phyloP scores from a whole-genome alignment of 2,329 filamentous ascomycete species.

The Fusarium armeniacum region DNA sequence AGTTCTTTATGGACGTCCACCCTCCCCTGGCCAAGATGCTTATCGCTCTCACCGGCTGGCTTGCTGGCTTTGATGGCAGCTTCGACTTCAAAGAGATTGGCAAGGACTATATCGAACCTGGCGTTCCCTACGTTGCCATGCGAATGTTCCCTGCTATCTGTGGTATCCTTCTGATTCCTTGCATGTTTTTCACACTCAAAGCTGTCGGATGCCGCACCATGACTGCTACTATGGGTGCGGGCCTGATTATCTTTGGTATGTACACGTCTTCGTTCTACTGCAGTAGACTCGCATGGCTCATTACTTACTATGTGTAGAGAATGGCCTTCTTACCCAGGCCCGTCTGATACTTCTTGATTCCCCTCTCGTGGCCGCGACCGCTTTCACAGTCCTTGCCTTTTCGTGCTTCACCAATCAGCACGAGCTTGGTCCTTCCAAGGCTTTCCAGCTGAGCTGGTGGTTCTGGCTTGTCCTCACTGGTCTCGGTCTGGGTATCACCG shows the following conservation, averaged over 20 bases:
- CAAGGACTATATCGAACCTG: conserved; percentile 96
- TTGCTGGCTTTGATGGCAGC: conserved; percentile 93
- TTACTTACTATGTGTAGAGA: conserved; percentile 72
- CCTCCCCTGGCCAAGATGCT: conserved; percentile 96
- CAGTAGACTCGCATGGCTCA: not conserved
- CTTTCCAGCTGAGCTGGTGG: conserved; percentile 95
- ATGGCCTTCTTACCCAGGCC: conserved; percentile 94
- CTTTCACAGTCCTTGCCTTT: conserved; percentile 90
- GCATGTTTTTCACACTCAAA: conserved; percentile 95
- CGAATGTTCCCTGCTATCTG: conserved; percentile 91
- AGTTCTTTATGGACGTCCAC: conserved; percentile 99
- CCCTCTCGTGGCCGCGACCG: conserved; percentile 92
- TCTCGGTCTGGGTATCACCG: conserved; percentile 87
- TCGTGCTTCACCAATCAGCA: conserved; percentile 97
- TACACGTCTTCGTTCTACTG: conserved; percentile 46
- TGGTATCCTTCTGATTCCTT: conserved; percentile 88
- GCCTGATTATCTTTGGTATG: conserved; percentile 90
- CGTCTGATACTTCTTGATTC: conserved; percentile 96
- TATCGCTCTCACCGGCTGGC: conserved; percentile 93
- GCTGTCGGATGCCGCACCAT: conserved; percentile 88
- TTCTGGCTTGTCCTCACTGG: conserved; percentile 94
- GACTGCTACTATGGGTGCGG: conserved; percentile 85
- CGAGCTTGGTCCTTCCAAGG: conserved; percentile 88
- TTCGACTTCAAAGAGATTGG: conserved; percentile 99
- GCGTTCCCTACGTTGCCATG: conserved; percentile 98